Evolutionary conservation across 768 basidiomycete genomes (phyloP).

Genomic region (Crassisporium funariophilum): DNA sequence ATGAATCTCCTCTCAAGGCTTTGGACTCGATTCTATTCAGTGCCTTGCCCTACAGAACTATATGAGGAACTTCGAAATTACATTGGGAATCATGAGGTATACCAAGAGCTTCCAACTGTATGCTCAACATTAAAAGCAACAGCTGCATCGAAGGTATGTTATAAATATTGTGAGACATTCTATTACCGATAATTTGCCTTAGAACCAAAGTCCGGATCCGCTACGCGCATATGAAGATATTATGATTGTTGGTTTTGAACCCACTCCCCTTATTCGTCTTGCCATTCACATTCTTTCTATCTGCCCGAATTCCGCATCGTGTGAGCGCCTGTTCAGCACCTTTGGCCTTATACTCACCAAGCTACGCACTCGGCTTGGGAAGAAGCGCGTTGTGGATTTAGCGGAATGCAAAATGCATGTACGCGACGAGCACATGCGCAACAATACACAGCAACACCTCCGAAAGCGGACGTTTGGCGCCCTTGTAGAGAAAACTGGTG

Average conservation of each 20-base stretch:
- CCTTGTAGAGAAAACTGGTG: too few species aligned
- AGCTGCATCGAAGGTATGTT: not conserved
- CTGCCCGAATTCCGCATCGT: conserved; percentile 22
- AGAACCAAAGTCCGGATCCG: conserved; percentile 10
- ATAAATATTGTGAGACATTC: not conserved
- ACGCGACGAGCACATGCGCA: too few species aligned
- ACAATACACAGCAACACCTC: too few species aligned
- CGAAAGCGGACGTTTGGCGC: too few species aligned
- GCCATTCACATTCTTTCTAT: conserved; percentile 18
- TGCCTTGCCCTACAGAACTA: not conserved
- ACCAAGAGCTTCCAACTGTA: not conserved
- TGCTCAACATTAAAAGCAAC: not conserved
- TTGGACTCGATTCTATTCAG: conserved; percentile 5
- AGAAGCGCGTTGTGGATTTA: too few species aligned
- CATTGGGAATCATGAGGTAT: not conserved
- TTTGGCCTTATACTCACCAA: conserved; percentile 25
- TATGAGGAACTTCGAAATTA: conserved; percentile 2
- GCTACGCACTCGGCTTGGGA: conserved; percentile 11
- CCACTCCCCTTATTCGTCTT: conserved; percentile 5
- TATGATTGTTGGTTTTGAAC: not conserved
- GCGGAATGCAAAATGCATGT: too few species aligned
- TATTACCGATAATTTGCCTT: not conserved
- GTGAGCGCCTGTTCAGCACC: conserved; percentile 23
- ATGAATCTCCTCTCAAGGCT: not conserved
- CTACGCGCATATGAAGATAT: conserved; percentile 3